Evolutionary conservation across 495 filamentous ascomycete genomes (phyloP), one percentile per base, ranked within the genome.

Genomic region (Pyronema omphalodes): DNA sequence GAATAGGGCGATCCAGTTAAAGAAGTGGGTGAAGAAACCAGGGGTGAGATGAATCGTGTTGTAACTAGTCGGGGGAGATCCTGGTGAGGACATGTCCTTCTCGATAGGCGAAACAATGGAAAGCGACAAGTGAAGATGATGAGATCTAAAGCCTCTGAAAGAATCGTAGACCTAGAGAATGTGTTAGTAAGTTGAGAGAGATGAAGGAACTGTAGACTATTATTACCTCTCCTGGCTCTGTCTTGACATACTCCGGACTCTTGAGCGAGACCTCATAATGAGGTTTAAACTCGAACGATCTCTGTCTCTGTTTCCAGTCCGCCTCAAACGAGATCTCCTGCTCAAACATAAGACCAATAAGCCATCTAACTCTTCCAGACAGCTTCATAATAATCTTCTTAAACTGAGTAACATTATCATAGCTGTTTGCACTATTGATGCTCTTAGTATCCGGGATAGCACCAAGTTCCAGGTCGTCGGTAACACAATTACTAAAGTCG

Each of bases 331-430:
- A 67, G 35, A 86, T 67, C 55, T 88, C 83, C 52, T 83, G 76
- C 66, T 98, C 89, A 66, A 96, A 96, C 48, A 94, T 83, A 36
- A 98, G 74, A 0, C 91, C 91, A 17, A 86, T 82, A 57, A 84
- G 70, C 84, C 86, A 93, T 66, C 82, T 82, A 7, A 98, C 89
- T 58, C 88, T 88, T 6, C 91, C 91, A 6, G 88, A 94, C 7
- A 98, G 75, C 66, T 98, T 98, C 91, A 96, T 96, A 53, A 95
- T 73, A 12, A 95, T 89, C 66, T 98, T 98, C 66, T 93, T 89
- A 73, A 98, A 96, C 7, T 83, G 71, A 4, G 86, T 82, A 0
- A 80, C 77, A 36, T 82, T 77, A 62, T 83, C 85, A 60, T 76
- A 71, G 58, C 77, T 81, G 52, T 76, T 78, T 14, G 77, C 73